Percentiles rank a stretch among this genome's conserved stretches.
phyloP scores from a whole-genome alignment of 495 filamentous ascomycete genomes.

The Daldinia grandis region DNA sequence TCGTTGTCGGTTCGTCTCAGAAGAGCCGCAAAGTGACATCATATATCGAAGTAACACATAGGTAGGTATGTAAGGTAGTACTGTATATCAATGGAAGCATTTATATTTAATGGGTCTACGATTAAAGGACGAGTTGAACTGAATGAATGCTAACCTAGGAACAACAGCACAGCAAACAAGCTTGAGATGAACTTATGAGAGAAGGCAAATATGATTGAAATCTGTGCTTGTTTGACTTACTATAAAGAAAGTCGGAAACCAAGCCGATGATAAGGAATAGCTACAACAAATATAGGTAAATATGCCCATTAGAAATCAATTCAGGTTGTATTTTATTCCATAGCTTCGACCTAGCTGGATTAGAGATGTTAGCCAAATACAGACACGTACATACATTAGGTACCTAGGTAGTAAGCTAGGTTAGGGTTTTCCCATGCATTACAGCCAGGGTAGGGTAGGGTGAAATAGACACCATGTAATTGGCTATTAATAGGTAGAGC shows the following conservation, averaged over 20 bases:
- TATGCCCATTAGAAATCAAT: background rate
- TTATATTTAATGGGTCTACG: too few species aligned
- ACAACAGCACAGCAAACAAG: too few species aligned
- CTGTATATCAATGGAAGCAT: too few species aligned
- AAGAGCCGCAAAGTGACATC: conserved; percentile 1
- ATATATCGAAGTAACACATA: background rate
- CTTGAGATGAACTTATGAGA: too few species aligned
- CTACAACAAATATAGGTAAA: background rate
- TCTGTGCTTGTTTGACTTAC: background rate
- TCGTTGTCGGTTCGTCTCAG: background rate
- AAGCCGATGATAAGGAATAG: background rate
- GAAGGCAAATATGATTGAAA: background rate
- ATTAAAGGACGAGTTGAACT: too few species aligned
- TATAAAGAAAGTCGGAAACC: background rate
- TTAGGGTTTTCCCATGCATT: background rate
- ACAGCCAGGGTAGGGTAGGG: background rate
- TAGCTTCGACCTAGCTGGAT: background rate
- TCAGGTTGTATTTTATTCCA: background rate
- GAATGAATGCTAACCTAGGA: too few species aligned
- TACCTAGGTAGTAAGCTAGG: too few species aligned
- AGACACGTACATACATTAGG: background rate
- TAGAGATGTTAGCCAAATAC: background rate
- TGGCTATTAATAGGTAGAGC: background rate
- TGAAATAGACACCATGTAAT: too few species aligned
- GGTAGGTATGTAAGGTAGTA: too few species aligned